Conservation (phyloP, 2,329 filamentous ascomycete species). For the Aspergillus brasiliensis region DNA sequence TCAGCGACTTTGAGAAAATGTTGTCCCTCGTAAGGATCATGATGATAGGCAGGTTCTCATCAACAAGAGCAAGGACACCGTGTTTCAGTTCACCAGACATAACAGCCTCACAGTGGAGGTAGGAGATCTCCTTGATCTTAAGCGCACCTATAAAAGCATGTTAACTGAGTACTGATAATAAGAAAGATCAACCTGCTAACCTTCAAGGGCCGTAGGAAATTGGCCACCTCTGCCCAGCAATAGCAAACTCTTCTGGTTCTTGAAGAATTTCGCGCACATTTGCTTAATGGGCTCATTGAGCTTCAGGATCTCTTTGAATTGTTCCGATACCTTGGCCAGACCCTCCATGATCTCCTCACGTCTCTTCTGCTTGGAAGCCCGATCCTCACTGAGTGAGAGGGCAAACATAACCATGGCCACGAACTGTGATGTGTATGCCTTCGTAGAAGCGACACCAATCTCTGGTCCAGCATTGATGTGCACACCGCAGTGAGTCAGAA, state of each 20-base stretch:
- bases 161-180: constrained; percentile 14
- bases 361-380: constrained; percentile 87
- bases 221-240: constrained; percentile 93
- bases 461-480: constrained; percentile 99
- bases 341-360: constrained; percentile 97
- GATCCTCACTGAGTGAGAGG: constrained; percentile 91
- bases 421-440: constrained; percentile 99
- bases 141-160: constrained; percentile 63
- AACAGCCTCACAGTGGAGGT: constrained; percentile 98
- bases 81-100: constrained; percentile 99
- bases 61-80: constrained; percentile 93
- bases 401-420: constrained; percentile 99
- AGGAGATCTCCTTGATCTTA: constrained; percentile 99
- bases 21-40: constrained; percentile 98
- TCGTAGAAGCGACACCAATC: constrained; percentile 98
- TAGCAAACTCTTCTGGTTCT: constrained; percentile 94
- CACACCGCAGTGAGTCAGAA: constrained; percentile 98
- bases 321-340: constrained; percentile 79
- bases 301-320: constrained; percentile 89
- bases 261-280: constrained; percentile 87
- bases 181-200: constrained; percentile 38
- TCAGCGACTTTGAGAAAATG: constrained; percentile 98
- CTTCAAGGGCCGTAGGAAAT: constrained; percentile 92
- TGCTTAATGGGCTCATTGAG: constrained; percentile 94
- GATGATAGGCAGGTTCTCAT: constrained; percentile 98